Evolutionary conservation across 2,329 filamentous ascomycete species (phyloP).

Genomic region (Lachnellula hyalina): DNA sequence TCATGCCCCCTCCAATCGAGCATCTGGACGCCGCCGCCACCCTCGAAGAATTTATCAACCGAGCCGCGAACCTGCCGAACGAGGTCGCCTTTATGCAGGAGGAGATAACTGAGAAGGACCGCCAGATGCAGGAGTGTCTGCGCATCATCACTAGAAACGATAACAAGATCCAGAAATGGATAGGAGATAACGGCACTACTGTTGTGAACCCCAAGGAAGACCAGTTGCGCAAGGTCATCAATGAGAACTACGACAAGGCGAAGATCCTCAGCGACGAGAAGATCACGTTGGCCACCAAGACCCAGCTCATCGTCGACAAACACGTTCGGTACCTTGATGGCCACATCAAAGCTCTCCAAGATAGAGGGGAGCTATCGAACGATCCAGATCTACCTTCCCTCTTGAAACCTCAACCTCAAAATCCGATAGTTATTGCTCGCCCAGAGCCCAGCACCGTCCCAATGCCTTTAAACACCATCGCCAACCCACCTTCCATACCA

Average conservation of each 20-base stretch:
- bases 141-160: slow-evolving; percentile 68
- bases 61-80: slow-evolving; percentile 72
- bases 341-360: slow-evolving; percentile 57
- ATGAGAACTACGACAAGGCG: slow-evolving; percentile 62
- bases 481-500: slow-evolving; percentile 19
- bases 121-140: slow-evolving; percentile 62
- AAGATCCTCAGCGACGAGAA: slow-evolving; percentile 72
- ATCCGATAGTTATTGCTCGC: slow-evolving; percentile 31
- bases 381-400: slow-evolving; percentile 58
- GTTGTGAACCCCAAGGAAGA: slow-evolving; percentile 72
- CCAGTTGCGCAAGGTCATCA: slow-evolving; percentile 57
- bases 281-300: slow-evolving; percentile 61
- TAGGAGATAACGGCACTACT: slow-evolving; percentile 70
- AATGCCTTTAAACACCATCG: slow-evolving; percentile 22
- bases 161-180: slow-evolving; percentile 72
- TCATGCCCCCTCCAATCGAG: slow-evolving; percentile 56
- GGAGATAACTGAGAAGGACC: slow-evolving; percentile 76
- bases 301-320: slow-evolving; percentile 54
- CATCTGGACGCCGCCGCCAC: slow-evolving; percentile 61
- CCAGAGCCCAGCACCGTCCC: slow-evolving; percentile 14
- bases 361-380: slow-evolving; percentile 45
- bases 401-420: slow-evolving; percentile 53
- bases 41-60: slow-evolving; percentile 72
- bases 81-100: slow-evolving; percentile 80
- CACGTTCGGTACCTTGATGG: slow-evolving; percentile 58